Evolutionary conservation across 768 basidiomycete species (phyloP), one percentile per base, ranked within the genome.

Genomic region (Kwoniella newhampshirensis): DNA sequence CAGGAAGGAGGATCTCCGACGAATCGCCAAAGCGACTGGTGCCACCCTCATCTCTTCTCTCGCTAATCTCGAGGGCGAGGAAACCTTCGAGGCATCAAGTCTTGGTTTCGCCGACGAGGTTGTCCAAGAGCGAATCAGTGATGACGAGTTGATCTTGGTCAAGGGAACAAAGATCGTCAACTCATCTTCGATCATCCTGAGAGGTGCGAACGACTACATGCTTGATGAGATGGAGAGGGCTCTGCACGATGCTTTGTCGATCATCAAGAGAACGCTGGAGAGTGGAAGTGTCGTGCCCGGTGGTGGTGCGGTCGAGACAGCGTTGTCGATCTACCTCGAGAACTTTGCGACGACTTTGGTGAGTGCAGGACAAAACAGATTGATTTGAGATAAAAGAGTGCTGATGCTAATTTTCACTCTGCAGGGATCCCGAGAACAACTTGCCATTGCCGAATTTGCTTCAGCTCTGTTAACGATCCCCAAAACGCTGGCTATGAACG

Each of bases 361-460:
- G 75, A 75, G 87, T 81, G 21, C 4, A 5, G 32, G 45, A 20
- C 27, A 17, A 37, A n/a, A n/a, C n/a, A n/a, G n/a, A n/a, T n/a
- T n/a, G n/a, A n/a, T n/a, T n/a, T n/a, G n/a, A n/a, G n/a, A n/a
- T n/a, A n/a, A n/a, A n/a, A n/a, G n/a, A n/a, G n/a, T n/a, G n/a
- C n/a, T n/a, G n/a, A n/a, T n/a, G n/a, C n/a, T 36, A 26, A 11
- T 39, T 47, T 41, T 32, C 12, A 21, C 8, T 2, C n/a, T 41
- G 13, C 72, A 97, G 94, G 96, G 94, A 44, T 99, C 96, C 20
- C 83, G 96, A 66, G 96, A 99, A 78, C 96, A 99, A 76, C 81
- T 99, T 50, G 96, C 96, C 18, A 97, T 99, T 70, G 96, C 93
- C n/a, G 96, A 99, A 76, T 99, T 99, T 75, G 96, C 96, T 20